Base-by-base conservation (phyloP, 345 rosid species). In the Gossypium australe region DNA sequence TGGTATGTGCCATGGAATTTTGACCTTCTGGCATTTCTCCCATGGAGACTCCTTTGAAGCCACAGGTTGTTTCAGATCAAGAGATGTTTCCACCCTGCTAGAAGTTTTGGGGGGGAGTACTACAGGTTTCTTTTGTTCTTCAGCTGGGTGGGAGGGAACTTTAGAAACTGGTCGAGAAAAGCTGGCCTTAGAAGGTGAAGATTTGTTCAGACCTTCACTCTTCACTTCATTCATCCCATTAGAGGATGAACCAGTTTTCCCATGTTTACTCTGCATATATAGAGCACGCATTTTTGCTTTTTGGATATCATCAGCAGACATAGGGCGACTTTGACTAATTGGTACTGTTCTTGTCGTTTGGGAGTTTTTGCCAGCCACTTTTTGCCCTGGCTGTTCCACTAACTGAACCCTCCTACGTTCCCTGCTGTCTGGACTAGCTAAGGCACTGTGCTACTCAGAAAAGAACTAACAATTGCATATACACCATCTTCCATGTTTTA, bases 241-340 rank as follows among this genome's bases (percentile, higher is more conserved):
- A 73, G 85, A 82, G 49, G 84, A 83, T 49, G 87, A 79, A 75
- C 78, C 84, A 69, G 82, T 73, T 85, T 86, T 92, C 61, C 86
- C 88, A 78, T 89, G 79, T 85, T 87, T 96, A 83, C 87, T 84
- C 78, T 93, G 93, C 97, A 89, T 91, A 84, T 80, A 87, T 24
- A 82, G 81, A 59, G 97, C 95, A 73, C 97, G 97, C 92, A 90
- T 83, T 82, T 96, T 96, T 67, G 97, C 99, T 79, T 96, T 96
- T 84, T 93, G 97, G 81, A 93, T 93, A 85, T 96, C 99, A 86
- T 96, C 99, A 56, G 94, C 93, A 72, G 99, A 93, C 94, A 96
- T 89, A 20, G 99, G 99, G 64, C 98, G 98, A 67, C 92, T 85
- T 75, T 84, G 90, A 82, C 80, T 81, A 76, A 81, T 73, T 75